A percentile compares a stretch with the other conserved stretches of the same genome.
These are phyloP conservation scores for Hygrocybe punicea DNA, from an alignment of 768 basidiomycete species.

Conservation along the genomic window DNA sequence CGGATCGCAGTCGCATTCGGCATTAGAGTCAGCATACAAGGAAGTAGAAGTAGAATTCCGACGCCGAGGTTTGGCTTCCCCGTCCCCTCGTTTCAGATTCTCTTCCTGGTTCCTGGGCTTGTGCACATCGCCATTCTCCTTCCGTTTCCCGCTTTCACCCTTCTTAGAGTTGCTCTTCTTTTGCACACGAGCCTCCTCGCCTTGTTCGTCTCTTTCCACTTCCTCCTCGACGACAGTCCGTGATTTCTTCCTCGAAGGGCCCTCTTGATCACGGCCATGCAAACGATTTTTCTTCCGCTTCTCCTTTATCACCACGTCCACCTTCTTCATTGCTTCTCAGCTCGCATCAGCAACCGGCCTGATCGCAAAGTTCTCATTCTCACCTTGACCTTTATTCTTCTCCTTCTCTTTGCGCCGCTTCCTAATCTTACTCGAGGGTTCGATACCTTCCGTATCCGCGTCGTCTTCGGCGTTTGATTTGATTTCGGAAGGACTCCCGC, in stretches of 20 bases:
- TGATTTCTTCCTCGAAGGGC: slow-evolving; percentile 21
- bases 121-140: neutral
- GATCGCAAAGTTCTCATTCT: neutral
- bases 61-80: neutral
- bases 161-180: neutral
- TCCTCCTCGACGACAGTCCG: neutral
- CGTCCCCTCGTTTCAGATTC: neutral
- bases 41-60: neutral
- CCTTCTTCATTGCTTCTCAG: too few relatives aligned
- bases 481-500: too few relatives aligned
- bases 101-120: neutral
- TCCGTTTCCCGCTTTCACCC: neutral
- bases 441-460: slow-evolving; percentile 1
- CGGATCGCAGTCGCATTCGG: neutral
- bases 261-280: slow-evolving; percentile 7
- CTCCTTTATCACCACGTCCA: slow-evolving; percentile 11
- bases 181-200: neutral
- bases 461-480: neutral
- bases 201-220: neutral
- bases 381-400: neutral
- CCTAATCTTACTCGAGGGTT: slow-evolving; percentile 12
- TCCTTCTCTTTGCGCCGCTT: neutral
- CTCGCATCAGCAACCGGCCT: too few relatives aligned
- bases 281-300: slow-evolving; percentile 25
- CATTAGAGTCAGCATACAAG: neutral